phyloP scores from a whole-genome alignment of 2,329 filamentous ascomycete species.

The Phialocephala subalpina region DNA sequence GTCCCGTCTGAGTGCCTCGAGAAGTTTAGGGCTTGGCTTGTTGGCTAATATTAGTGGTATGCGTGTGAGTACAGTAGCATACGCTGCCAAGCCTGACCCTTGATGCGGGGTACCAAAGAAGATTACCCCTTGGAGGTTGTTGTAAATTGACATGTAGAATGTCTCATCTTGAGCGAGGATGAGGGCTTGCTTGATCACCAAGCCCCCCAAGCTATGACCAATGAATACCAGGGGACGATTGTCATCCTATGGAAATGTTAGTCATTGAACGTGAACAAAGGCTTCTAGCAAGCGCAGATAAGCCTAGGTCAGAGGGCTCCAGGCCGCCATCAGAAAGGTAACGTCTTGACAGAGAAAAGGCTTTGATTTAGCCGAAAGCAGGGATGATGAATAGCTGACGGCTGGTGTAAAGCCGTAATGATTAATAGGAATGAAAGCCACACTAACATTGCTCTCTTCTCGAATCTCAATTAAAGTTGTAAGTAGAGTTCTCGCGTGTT shows the following conservation, averaged over 20 bases:
- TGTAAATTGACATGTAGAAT: slow-evolving; percentile 20
- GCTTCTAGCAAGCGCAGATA: too few species aligned
- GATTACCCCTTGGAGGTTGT: slow-evolving; percentile 19
- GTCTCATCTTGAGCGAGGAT: slow-evolving; percentile 22
- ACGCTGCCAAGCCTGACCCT: slow-evolving; percentile 25
- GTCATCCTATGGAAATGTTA: slow-evolving; percentile 9
- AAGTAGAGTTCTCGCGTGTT: slow-evolving; percentile 32
- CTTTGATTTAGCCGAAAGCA: too few species aligned
- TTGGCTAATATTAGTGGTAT: slow-evolving; percentile 17
- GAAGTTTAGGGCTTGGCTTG: slow-evolving; percentile 22
- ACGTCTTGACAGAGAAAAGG: too few species aligned
- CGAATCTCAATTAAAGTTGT: slow-evolving; percentile 15
- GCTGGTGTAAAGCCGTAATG: too few species aligned
- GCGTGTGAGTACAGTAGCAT: slow-evolving; percentile 22
- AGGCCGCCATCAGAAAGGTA: too few species aligned
- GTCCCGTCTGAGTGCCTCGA: slow-evolving; percentile 20
- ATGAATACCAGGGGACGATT: slow-evolving; percentile 31
- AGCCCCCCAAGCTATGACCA: slow-evolving; percentile 31
- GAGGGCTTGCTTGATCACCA: slow-evolving; percentile 32
- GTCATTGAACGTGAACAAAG: neutral
- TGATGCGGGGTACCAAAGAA: slow-evolving; percentile 36
- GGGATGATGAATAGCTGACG: too few species aligned
- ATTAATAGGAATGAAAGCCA: neutral
- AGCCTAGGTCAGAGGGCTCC: too few species aligned
- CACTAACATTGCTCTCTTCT: neutral